These are phyloP conservation scores for Ophiostoma sp. DNA, from an alignment of 2,329 filamentous ascomycete species.

Conservation along the genomic window DNA sequence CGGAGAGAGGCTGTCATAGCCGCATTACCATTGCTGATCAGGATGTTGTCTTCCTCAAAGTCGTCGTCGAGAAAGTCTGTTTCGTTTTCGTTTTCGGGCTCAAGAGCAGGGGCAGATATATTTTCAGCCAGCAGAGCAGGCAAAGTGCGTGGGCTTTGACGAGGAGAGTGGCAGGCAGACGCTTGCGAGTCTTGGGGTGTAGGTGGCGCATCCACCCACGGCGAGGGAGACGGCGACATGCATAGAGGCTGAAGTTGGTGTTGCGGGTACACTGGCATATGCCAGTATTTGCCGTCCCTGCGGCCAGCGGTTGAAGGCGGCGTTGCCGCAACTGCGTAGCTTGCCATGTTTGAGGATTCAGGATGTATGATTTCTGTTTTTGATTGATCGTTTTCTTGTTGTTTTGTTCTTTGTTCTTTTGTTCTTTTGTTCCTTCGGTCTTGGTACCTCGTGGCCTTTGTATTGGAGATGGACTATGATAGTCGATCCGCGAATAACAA, in stretches of 20 bases:
- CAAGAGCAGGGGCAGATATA: neutral
- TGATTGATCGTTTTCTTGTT: neutral
- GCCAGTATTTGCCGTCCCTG: neutral
- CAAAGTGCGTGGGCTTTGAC: slow-evolving; percentile 1
- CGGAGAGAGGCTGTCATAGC: slow-evolving; percentile 7
- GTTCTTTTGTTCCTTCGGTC: neutral
- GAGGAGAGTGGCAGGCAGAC: slow-evolving; percentile 9
- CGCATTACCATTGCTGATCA: neutral
- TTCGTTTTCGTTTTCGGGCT: neutral
- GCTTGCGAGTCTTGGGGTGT: slow-evolving; percentile 12
- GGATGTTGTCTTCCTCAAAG: neutral
- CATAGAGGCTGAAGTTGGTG: slow-evolving; percentile 1
- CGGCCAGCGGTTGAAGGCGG: slow-evolving; percentile 5
- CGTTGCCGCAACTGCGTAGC: slow-evolving; percentile 9
- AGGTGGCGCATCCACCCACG: slow-evolving; percentile 9
- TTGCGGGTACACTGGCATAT: neutral
- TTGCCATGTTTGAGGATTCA: neutral
- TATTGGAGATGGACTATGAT: neutral
- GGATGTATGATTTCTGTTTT: neutral
- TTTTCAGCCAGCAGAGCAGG: neutral
- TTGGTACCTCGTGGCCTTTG: slow-evolving; percentile 7
- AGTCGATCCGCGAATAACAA: slow-evolving; percentile 2
- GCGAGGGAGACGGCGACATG: slow-evolving; percentile 6
- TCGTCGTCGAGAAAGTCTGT: neutral
- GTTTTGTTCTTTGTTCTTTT: neutral